Evolutionary conservation across 1,284 basidiomycete genomes (phyloP).

Genomic region (Cryptococcus neoformans): DNA sequence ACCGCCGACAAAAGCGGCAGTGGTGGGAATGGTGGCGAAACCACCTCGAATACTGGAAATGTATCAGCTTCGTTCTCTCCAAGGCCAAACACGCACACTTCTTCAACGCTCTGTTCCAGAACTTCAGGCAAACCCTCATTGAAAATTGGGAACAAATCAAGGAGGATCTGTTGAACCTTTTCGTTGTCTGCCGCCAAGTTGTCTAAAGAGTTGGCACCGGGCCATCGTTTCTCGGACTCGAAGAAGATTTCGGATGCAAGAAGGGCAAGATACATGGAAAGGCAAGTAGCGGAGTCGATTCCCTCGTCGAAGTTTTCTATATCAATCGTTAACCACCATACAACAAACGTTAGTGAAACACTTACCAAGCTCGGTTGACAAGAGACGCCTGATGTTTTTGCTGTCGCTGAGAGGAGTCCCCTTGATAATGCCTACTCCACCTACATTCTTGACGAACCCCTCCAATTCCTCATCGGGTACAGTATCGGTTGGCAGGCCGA

Average conservation of each 20-base stretch:
- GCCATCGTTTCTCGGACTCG: slow-evolving; percentile 46
- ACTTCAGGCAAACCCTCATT: slow-evolving; percentile 58
- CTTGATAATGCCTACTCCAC: slow-evolving; percentile 71
- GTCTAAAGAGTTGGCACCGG: slow-evolving; percentile 47
- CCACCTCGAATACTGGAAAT: slow-evolving; percentile 63
- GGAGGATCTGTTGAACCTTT: slow-evolving; percentile 30
- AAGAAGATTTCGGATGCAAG: slow-evolving; percentile 51
- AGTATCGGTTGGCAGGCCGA: slow-evolving; percentile 46
- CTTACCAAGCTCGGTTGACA: slow-evolving; percentile 59
- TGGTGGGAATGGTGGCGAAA: slow-evolving; percentile 83
- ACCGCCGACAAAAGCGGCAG: slow-evolving; percentile 89
- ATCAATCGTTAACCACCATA: background rate
- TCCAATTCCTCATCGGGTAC: slow-evolving; percentile 60
- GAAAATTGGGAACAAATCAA: slow-evolving; percentile 19
- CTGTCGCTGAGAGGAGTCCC: slow-evolving; percentile 66
- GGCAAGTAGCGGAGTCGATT: slow-evolving; percentile 6
- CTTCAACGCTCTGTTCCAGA: slow-evolving; percentile 64
- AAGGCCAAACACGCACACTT: slow-evolving; percentile 62
- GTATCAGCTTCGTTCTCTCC: slow-evolving; percentile 1
- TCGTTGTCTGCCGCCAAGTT: slow-evolving; percentile 43
- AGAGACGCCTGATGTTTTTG: slow-evolving; percentile 52
- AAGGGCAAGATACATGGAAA: slow-evolving; percentile 48
- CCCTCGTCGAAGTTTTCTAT: slow-evolving; percentile 9
- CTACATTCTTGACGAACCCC: slow-evolving; percentile 86
- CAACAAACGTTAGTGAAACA: slow-evolving; percentile 11